Evolutionary conservation across 2,329 filamentous ascomycete species (phyloP).

Genomic region (Penicillium sclerotigenum): DNA sequence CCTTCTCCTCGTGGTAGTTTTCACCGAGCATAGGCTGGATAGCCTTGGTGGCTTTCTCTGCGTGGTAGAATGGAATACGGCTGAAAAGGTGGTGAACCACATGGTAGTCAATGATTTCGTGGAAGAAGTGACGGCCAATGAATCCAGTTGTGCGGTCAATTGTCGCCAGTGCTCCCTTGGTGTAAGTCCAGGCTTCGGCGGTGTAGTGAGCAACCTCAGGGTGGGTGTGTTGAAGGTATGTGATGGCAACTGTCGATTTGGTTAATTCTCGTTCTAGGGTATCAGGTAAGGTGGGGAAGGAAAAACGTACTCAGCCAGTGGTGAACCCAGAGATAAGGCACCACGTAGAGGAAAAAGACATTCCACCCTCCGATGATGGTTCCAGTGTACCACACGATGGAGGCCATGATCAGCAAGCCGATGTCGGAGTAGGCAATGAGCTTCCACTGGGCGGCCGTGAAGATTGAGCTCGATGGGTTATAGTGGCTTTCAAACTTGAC

Average conservation of each 20-base stretch:
- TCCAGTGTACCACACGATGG: slow-evolving; percentile 52
- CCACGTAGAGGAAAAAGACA: slow-evolving; percentile 57
- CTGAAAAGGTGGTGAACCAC: slow-evolving; percentile 63
- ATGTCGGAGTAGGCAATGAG: slow-evolving; percentile 60
- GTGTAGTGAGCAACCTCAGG: slow-evolving; percentile 57
- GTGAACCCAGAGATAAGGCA: slow-evolving; percentile 68
- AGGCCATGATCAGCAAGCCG: slow-evolving; percentile 54
- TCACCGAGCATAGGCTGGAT: slow-evolving; percentile 57
- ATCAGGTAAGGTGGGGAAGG: not conserved
- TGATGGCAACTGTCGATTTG: slow-evolving; percentile 59
- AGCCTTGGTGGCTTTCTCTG: slow-evolving; percentile 57
- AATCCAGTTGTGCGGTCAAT: slow-evolving; percentile 65
- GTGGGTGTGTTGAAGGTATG: slow-evolving; percentile 71
- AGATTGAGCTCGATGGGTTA: slow-evolving; percentile 60
- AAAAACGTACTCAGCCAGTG: slow-evolving; percentile 61
- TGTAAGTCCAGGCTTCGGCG: slow-evolving; percentile 59
- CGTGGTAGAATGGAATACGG: slow-evolving; percentile 61
- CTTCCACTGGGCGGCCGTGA: slow-evolving; percentile 55
- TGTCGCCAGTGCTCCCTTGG: slow-evolving; percentile 60
- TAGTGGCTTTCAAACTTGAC: slow-evolving; percentile 51
- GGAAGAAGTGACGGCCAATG: slow-evolving; percentile 63
- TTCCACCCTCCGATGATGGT: slow-evolving; percentile 56
- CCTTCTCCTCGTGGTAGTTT: slow-evolving; percentile 44
- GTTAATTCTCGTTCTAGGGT: not conserved
- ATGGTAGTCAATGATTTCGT: slow-evolving; percentile 63